Conservation (phyloP, 108 stramenopile species). For the Cyclotella sp. region DNA sequence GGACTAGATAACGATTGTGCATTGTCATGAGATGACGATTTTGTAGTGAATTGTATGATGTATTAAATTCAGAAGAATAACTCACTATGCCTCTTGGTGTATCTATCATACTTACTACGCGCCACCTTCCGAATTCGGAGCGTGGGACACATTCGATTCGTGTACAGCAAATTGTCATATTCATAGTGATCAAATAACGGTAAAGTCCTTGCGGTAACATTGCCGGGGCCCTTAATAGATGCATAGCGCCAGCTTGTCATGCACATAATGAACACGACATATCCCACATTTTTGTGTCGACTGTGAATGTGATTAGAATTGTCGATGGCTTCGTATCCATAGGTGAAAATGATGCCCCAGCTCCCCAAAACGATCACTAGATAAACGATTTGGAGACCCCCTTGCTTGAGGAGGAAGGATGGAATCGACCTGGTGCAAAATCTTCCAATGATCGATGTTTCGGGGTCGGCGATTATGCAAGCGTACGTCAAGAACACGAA, state of each 20-base stretch:
- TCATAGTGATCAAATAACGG: constrained; percentile 80
- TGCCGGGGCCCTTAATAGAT: constrained; percentile 62
- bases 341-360: constrained; percentile 75
- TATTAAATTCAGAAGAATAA: constrained; percentile 27
- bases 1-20: constrained; percentile 1
- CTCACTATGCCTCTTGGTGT: constrained; percentile 59
- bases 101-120: constrained; percentile 84
- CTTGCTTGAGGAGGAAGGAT: constrained; percentile 16
- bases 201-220: constrained; percentile 65
- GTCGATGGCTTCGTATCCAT: constrained; percentile 74
- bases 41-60: not conserved
- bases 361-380: constrained; percentile 72
- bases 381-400: constrained; percentile 40
- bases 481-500: constrained; percentile 27
- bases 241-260: constrained; percentile 71
- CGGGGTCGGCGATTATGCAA: constrained; percentile 46
- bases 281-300: constrained; percentile 68
- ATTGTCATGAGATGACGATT: not conserved
- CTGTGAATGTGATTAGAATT: constrained; percentile 51
- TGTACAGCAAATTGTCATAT: constrained; percentile 83
- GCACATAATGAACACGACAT: constrained; percentile 76
- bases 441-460: constrained; percentile 21
- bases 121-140: constrained; percentile 71
- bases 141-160: constrained; percentile 65
- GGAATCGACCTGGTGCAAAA: constrained; percentile 35